phyloP scores from a whole-genome alignment of 78 protist species.

The Dictyostelium firmibasis region DNA sequence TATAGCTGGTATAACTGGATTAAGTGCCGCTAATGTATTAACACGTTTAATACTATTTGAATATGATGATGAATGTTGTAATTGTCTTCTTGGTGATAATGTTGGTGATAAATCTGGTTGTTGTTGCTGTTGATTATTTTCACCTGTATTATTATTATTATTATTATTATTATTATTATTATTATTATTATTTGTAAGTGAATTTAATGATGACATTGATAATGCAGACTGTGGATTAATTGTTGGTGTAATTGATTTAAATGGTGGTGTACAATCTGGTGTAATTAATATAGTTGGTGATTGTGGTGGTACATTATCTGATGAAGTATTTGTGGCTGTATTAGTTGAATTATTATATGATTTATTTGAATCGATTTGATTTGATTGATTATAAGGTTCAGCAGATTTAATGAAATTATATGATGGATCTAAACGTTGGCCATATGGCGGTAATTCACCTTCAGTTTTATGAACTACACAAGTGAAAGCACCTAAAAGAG shows the following conservation, averaged over 20 bases:
- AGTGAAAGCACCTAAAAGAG: constrained; percentile 34
- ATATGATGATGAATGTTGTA: background rate
- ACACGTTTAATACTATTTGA: background rate
- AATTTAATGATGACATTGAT: background rate
- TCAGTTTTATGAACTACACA: constrained; percentile 35
- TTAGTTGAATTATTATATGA: background rate
- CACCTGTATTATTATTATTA: background rate
- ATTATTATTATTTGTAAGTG: background rate
- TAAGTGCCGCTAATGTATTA: background rate
- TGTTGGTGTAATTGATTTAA: background rate
- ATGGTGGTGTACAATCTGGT: constrained; percentile 15
- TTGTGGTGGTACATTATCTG: background rate
- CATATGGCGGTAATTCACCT: constrained; percentile 21
- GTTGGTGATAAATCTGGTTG: background rate
- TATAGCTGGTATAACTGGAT: constrained; percentile 56
- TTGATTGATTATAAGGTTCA: constrained; percentile 18
- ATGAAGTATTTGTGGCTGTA: background rate
- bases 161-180: too few species aligned
- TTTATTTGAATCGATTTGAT: background rate
- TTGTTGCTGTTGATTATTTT: background rate
- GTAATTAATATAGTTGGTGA: background rate
- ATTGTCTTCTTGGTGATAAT: background rate
- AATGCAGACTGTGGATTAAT: background rate
- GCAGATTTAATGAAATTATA: constrained; percentile 2
- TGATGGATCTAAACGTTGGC: constrained; percentile 58